Percentiles rank a stretch among this genome's conserved stretches.
phyloP scores from a whole-genome alignment of 176 grass and related monocot genomes.

The Avena sativa region DNA sequence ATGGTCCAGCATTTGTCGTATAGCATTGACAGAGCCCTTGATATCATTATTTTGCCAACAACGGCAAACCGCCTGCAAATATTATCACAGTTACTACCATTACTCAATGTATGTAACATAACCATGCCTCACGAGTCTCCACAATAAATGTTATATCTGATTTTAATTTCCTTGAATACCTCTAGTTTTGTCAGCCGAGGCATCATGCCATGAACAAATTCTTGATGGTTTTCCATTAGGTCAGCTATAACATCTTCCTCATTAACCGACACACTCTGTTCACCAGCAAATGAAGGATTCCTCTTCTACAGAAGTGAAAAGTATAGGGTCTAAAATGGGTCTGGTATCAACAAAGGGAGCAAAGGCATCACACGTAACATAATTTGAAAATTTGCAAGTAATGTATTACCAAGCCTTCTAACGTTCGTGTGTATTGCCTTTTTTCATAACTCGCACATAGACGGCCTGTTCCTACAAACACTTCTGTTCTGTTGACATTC shows the following conservation, averaged over 20 bases:
- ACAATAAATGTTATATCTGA: constrained; percentile 22
- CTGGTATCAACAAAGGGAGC: constrained; percentile 25
- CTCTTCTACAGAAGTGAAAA: constrained; percentile 57
- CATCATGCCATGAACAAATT: constrained; percentile 62
- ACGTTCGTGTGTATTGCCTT: constrained; percentile 45
- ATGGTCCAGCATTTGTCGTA: constrained; percentile 59
- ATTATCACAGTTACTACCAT: constrained; percentile 17
- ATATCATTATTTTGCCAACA: constrained; percentile 71
- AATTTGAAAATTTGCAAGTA: constrained; percentile 23
- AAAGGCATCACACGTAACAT: constrained; percentile 27
- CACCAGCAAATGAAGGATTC: constrained; percentile 51
- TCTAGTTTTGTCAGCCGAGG: constrained; percentile 75
- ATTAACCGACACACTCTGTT: constrained; percentile 53
- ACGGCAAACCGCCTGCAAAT: constrained; percentile 61
- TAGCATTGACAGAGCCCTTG: constrained; percentile 60
- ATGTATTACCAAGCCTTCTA: constrained; percentile 51
- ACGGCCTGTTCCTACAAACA: constrained; percentile 51
- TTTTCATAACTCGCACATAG: constrained; percentile 56
- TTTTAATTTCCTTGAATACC: constrained; percentile 48
- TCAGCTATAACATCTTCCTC: constrained; percentile 70
- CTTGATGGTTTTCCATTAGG: constrained; percentile 76
- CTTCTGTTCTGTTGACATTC: constrained; percentile 21
- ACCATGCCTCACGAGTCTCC: neutral
- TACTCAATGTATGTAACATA: constrained; percentile 18
- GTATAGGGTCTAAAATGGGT: constrained; percentile 3